Conservation (phyloP, 2,329 filamentous ascomycete species). For the Hypomyces rosellus region DNA sequence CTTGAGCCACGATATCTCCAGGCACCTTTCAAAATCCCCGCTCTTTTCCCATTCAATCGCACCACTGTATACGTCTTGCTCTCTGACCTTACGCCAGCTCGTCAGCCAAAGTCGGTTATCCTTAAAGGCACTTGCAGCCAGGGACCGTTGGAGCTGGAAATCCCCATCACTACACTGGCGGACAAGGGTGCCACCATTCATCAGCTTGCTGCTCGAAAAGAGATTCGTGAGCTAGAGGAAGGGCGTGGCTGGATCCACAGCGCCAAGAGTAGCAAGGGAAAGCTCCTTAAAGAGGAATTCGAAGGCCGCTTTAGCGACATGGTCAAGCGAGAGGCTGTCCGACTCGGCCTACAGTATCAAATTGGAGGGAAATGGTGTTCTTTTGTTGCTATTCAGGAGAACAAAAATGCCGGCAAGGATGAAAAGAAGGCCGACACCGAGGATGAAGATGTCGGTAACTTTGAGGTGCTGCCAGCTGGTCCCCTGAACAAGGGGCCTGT, state of each 20-base stretch:
- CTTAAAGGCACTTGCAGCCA: conserved; percentile 51
- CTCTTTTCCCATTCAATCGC: conserved; percentile 61
- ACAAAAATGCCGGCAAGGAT: conserved; percentile 10
- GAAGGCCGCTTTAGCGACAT: conserved; percentile 50
- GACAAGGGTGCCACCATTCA: conserved; percentile 53
- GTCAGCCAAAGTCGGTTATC: conserved; percentile 45
- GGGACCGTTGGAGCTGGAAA: conserved; percentile 56
- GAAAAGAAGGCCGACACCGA: too few species aligned
- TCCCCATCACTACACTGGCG: conserved; percentile 50
- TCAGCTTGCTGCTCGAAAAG: conserved; percentile 63
- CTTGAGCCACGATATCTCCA: conserved; percentile 54
- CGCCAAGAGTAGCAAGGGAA: conserved; percentile 38
- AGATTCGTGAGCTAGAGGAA: conserved; percentile 63
- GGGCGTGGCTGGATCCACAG: conserved; percentile 59
- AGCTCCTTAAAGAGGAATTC: conserved; percentile 40
- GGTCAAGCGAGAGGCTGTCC: conserved; percentile 59
- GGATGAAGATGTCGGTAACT: background rate
- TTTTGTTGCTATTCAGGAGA: conserved; percentile 59
- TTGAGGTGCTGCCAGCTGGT: background rate
- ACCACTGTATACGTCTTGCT: conserved; percentile 61
- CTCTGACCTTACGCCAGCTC: conserved; percentile 38
- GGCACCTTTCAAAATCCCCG: conserved; percentile 55
- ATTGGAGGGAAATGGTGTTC: conserved; percentile 65
- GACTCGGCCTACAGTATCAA: conserved; percentile 59
- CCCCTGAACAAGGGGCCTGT: background rate